Base-by-base conservation (phyloP, 1,139 yeast genomes). In the Nakaseomyces delphensis region DNA sequence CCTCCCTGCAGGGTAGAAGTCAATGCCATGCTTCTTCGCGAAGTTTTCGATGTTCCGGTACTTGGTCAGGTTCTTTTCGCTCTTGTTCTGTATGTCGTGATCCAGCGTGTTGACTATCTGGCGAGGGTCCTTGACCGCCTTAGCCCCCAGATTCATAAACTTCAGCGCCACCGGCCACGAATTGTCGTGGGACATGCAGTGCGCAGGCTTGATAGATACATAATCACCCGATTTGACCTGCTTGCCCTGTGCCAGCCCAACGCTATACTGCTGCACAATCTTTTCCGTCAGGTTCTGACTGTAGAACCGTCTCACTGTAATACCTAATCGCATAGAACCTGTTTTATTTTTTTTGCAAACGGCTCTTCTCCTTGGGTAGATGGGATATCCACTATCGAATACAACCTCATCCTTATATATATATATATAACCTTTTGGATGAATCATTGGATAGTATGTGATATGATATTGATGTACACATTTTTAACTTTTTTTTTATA, bases 151-250 rank as follows among this genome's bases (percentile, higher is more conserved):
- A 5, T 95, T 95, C 81, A 79, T 86, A 66, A 93, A 91, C 67
- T 91, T 91, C 57, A 91, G 73, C 1, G 98, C 98, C 21, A 91
- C 96, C 0, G 99, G 99, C 98, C 99, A 91, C 41, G 96, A 82
- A 65, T 91, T 91, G 64, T 91, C 99, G 63, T 91, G 99, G 11
- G 97, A 85, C 98, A 93, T 91, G 64, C 96, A 91, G 68, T 91
- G 95, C 6, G 95, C 93, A 7, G 99, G 99, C 58, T 73, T 76
- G 59, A 93, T 89, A 6, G 95, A 79, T 43, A 93, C 97, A 66
- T 89, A 91, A 67, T 93, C 98, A 15, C 98, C 98, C 45, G 87
- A 74, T 55, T 70, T 77, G 25, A 91, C 95, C 46, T 70, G 62
- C 60, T 89, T 89, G 39, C 77, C 80, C 16, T 70, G 58, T 14